Evolutionary conservation across 495 filamentous ascomycete genomes (phyloP).

Genomic region (Aspergillus indologenus): DNA sequence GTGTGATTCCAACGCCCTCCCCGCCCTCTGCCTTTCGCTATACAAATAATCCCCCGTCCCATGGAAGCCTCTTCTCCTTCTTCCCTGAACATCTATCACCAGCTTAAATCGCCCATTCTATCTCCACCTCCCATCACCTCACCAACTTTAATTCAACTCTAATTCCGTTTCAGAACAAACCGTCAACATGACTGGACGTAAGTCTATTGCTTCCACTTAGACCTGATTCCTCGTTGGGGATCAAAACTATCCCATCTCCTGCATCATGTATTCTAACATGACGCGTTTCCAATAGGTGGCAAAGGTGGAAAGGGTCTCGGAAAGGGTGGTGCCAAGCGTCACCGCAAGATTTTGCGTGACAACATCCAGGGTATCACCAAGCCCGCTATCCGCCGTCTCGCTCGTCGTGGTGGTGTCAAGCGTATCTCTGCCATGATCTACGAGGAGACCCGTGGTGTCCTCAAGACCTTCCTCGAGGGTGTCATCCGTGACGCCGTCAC

Average conservation of each 20-base stretch:
- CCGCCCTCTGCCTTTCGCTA: conserved; percentile 27
- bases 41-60: conserved; percentile 50
- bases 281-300: conserved; percentile 62
- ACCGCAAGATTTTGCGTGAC: conserved; percentile 99
- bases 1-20: conserved; percentile 41
- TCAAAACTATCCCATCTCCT: conserved; percentile 1
- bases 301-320: conserved; percentile 99
- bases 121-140: conserved; percentile 30
- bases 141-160: conserved; percentile 7
- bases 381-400: conserved; percentile 99
- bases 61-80: conserved; percentile 22
- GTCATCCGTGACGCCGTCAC: conserved; percentile 99
- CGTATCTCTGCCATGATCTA: conserved; percentile 99
- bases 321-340: conserved; percentile 88
- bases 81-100: conserved; percentile 40
- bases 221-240: background rate
- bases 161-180: conserved; percentile 20
- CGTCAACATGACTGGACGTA: conserved; percentile 68
- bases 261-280: conserved; percentile 23
- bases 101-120: conserved; percentile 37
- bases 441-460: conserved; percentile 99
- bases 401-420: conserved; percentile 99
- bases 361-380: conserved; percentile 99
- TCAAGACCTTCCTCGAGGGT: conserved; percentile 99
- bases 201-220: conserved; percentile 36